Evolutionary conservation across 129 eudicot species (phyloP).

Genomic region (Tagetes patula): DNA sequence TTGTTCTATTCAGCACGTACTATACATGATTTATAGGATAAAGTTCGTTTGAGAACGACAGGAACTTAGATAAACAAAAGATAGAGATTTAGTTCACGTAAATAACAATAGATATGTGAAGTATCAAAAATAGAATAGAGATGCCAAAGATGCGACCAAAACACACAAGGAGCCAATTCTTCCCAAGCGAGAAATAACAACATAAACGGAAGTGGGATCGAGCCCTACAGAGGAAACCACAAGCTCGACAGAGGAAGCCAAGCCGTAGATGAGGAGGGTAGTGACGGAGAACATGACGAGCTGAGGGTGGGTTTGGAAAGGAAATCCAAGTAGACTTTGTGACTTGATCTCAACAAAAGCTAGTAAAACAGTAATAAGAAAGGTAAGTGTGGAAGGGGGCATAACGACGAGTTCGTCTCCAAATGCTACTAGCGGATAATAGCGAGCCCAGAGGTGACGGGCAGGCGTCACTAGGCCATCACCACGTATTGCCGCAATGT

Average conservation of each 20-base stretch:
- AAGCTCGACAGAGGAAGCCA: background rate
- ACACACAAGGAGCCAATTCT: background rate
- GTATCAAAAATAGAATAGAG: background rate
- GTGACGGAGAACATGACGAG: background rate
- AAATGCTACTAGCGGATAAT: background rate
- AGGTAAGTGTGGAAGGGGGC: conserved; percentile 5
- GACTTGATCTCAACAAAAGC: background rate
- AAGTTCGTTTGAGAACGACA: too few relatives aligned
- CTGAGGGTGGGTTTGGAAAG: conserved; percentile 2
- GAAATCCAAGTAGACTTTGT: conserved; percentile 6
- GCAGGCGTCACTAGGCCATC: background rate
- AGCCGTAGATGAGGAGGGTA: conserved; percentile 3
- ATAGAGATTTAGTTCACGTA: too few relatives aligned
- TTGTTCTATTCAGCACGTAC: too few relatives aligned
- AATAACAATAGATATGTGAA: too few relatives aligned
- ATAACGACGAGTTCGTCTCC: background rate
- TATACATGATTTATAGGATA: too few relatives aligned
- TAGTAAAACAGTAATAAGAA: background rate
- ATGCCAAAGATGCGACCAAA: background rate
- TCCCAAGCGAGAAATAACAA: background rate
- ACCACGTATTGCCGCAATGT: too few relatives aligned
- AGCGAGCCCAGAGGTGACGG: background rate
- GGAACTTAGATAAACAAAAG: too few relatives aligned
- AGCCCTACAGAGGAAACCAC: background rate
- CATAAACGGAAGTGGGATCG: background rate